phyloP scores from a whole-genome alignment of 129 eudicot species.

The Tagetes erecta region DNA sequence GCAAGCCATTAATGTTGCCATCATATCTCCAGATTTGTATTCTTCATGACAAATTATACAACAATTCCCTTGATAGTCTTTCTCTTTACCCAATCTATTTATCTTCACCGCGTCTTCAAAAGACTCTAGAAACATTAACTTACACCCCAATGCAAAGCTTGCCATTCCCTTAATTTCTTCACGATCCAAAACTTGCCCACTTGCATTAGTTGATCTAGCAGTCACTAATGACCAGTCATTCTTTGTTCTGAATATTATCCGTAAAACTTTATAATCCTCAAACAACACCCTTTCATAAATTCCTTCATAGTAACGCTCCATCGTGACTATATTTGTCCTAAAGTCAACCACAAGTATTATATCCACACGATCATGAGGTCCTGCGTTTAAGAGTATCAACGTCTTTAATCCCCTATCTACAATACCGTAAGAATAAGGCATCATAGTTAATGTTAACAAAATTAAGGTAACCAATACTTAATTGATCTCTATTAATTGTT shows the following conservation, averaged over 20 bases:
- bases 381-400: too few species aligned
- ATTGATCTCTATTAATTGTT: too few species aligned
- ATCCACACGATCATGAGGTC: too few species aligned
- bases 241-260: background rate
- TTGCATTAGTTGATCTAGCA: background rate
- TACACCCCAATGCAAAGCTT: background rate
- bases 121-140: background rate
- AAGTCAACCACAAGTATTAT: too few species aligned
- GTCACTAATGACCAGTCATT: background rate
- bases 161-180: background rate
- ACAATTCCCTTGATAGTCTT: background rate
- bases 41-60: background rate
- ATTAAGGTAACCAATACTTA: too few species aligned
- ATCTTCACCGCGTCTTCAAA: background rate
- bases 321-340: too few species aligned
- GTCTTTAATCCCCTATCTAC: too few species aligned
- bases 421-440: too few species aligned
- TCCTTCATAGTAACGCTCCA: background rate
- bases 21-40: background rate
- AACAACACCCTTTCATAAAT: background rate
- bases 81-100: background rate
- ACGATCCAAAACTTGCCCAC: background rate
- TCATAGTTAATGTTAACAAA: too few species aligned
- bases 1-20: background rate
- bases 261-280: background rate